phyloP scores from a whole-genome alignment of 2,329 filamentous ascomycete genomes.

The Fusarium mangiferae region DNA sequence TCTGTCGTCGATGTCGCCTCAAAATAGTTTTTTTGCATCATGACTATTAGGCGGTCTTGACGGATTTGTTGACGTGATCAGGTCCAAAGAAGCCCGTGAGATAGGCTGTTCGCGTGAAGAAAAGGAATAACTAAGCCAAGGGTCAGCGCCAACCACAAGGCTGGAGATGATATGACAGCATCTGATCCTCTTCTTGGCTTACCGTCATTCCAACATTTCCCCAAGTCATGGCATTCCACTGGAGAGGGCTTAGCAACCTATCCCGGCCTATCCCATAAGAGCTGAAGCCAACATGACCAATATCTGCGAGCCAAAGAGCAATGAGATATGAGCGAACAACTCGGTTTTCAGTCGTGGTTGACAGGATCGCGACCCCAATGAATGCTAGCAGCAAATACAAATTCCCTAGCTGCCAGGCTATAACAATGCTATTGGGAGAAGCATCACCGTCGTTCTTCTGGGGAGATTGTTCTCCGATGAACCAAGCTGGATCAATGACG shows the following conservation, averaged over 20 bases:
- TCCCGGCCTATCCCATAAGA: conserved; percentile 67
- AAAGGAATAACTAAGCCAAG: conserved; percentile 60
- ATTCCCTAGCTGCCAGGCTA: conserved; percentile 76
- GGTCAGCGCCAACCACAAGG: not conserved
- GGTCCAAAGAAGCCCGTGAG: conserved; percentile 69
- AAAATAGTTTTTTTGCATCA: not conserved
- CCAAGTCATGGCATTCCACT: conserved; percentile 78
- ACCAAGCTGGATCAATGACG: conserved; percentile 67
- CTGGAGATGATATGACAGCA: not conserved
- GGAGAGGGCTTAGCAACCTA: conserved; percentile 60
- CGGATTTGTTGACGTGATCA: conserved; percentile 43
- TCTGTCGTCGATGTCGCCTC: not conserved
- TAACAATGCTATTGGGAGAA: conserved; percentile 61
- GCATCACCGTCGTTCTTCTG: conserved; percentile 47
- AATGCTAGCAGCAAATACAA: conserved; percentile 74
- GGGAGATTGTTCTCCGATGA: conserved; percentile 71
- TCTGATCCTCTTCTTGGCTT: conserved; percentile 39
- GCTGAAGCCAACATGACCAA: conserved; percentile 74
- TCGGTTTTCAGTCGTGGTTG: conserved; percentile 70
- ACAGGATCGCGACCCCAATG: conserved; percentile 71
- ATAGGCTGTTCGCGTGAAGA: conserved; percentile 66
- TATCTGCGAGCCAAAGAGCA: conserved; percentile 72
- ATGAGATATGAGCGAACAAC: conserved; percentile 75
- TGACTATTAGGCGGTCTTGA: conserved; percentile 37
- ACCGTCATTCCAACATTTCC: conserved; percentile 77